Conservation (phyloP, 495 filamentous ascomycete genomes). For the Hypoxylon fuscum region DNA sequence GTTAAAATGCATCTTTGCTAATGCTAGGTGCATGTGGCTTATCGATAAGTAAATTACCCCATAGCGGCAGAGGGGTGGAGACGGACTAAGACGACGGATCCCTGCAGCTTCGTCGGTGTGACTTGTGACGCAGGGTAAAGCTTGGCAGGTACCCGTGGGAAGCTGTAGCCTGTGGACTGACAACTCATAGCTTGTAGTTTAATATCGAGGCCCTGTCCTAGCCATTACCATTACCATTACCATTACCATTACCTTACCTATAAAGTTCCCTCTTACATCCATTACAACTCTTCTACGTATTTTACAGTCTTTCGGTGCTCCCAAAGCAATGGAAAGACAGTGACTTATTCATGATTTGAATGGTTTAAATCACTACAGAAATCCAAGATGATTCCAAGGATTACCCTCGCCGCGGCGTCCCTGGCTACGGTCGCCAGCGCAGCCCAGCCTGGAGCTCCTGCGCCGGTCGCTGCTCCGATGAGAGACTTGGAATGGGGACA, state of each 20-base stretch:
- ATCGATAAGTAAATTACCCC: conserved; percentile 18
- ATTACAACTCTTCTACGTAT: too few species aligned
- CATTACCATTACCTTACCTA: background rate
- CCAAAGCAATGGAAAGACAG: too few species aligned
- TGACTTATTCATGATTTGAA: conserved; percentile 18
- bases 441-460: conserved; percentile 81
- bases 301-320: too few species aligned
- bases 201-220: too few species aligned
- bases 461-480: conserved; percentile 81
- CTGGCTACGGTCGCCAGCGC: conserved; percentile 53
- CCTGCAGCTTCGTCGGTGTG: conserved; percentile 14
- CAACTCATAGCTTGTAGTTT: conserved; percentile 26
- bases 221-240: too few species aligned
- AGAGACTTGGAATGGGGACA: conserved; percentile 88
- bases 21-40: background rate
- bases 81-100: background rate
- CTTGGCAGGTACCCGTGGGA: conserved; percentile 37
- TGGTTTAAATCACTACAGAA: background rate
- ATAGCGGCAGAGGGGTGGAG: background rate
- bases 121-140: conserved; percentile 28
- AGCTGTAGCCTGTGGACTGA: conserved; percentile 9
- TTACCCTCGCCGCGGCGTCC: conserved; percentile 36
- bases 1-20: background rate
- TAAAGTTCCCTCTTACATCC: conserved; percentile 12
- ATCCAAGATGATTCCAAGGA: conserved; percentile 38